Conservation (phyloP, 306 rosid species). For the Cucurbita ficifolia region DNA sequence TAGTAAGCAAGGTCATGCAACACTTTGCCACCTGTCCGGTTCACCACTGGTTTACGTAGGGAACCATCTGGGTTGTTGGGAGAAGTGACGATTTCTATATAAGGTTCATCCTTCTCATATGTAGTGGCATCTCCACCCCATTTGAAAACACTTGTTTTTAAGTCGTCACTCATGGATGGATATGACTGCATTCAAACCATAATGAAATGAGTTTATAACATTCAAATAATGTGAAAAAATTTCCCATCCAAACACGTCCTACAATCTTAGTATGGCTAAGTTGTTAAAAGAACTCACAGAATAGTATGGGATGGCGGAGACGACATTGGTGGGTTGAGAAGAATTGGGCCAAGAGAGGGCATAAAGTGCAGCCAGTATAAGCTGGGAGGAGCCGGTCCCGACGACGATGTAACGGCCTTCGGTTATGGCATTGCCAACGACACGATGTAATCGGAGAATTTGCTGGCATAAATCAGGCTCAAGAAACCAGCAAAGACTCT, state of each 20-base stretch:
- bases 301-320: slow-evolving; percentile 62
- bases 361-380: slow-evolving; percentile 55
- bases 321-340: slow-evolving; percentile 36
- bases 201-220: neutral
- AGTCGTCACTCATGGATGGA: slow-evolving; percentile 51
- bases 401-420: slow-evolving; percentile 57
- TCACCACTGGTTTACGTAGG: slow-evolving; percentile 34
- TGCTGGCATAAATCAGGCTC: slow-evolving; percentile 53
- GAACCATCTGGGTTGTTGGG: slow-evolving; percentile 90
- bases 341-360: slow-evolving; percentile 48
- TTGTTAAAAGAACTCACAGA: slow-evolving; percentile 31
- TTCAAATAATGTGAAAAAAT: too few relatives aligned
- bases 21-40: slow-evolving; percentile 35
- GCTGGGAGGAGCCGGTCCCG: slow-evolving; percentile 96
- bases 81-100: slow-evolving; percentile 73
- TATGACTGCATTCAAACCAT: slow-evolving; percentile 40
- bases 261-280: neutral
- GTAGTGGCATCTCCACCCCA: slow-evolving; percentile 69
- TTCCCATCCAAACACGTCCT: too few relatives aligned
- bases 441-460: slow-evolving; percentile 48
- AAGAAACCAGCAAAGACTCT: slow-evolving; percentile 62
- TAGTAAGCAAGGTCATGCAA: slow-evolving; percentile 78
- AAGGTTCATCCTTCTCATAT: slow-evolving; percentile 34
- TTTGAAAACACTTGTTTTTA: slow-evolving; percentile 60
- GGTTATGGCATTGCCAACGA: slow-evolving; percentile 62